Conservation (phyloP, 2,329 filamentous ascomycete species). For the Neospermospora avenae region DNA sequence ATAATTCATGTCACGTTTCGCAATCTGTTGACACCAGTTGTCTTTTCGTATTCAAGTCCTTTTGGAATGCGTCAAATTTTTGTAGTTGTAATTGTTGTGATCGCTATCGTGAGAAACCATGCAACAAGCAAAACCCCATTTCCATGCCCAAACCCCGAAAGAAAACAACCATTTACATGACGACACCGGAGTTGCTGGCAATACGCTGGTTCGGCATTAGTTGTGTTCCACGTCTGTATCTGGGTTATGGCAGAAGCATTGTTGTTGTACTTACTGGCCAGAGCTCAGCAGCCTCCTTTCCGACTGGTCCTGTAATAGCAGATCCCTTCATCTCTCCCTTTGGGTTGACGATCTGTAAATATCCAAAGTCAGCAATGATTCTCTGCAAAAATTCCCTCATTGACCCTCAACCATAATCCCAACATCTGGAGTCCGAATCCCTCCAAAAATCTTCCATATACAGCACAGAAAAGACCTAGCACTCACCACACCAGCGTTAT, state of each 20-base stretch:
- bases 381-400: not conserved
- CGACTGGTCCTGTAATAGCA: conserved; percentile 97
- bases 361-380: conserved; percentile 38
- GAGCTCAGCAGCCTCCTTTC: conserved; percentile 99
- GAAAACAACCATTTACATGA: conserved; percentile 73
- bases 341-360: conserved; percentile 89
- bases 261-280: conserved; percentile 74
- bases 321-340: conserved; percentile 99
- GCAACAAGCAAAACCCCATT: conserved; percentile 24
- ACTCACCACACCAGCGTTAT: conserved; percentile 98
- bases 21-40: not conserved
- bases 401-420: not conserved
- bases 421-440: not conserved
- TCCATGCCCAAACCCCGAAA: conserved; percentile 32
- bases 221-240: conserved; percentile 1
- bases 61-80: conserved; percentile 15
- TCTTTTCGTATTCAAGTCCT: not conserved
- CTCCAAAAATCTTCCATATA: not conserved
- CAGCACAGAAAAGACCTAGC: conserved; percentile 3
- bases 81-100: conserved; percentile 21
- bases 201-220: conserved; percentile 69
- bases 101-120: conserved; percentile 22
- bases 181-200: conserved; percentile 98
- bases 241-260: conserved; percentile 20
- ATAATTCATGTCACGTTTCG: not conserved